phyloP scores from a whole-genome alignment of 164 flowering plant genomes.

The Vitis amurensis region DNA sequence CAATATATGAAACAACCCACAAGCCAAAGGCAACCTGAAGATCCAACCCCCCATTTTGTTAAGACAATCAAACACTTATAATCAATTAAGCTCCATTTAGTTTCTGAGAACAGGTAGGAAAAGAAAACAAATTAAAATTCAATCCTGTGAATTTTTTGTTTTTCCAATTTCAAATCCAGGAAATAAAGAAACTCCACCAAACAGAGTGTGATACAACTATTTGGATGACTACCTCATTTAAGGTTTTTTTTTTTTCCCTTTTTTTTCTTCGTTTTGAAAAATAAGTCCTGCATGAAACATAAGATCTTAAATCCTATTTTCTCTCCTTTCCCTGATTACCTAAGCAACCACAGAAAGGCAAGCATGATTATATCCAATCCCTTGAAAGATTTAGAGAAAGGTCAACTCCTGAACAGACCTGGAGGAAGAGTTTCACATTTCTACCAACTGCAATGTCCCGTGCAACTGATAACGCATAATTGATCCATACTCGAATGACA shows the following conservation, averaged over 20 bases:
- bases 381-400: too few species aligned
- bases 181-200: background rate
- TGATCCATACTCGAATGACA: conserved; percentile 42
- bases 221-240: too few species aligned
- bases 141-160: background rate
- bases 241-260: too few species aligned
- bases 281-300: too few species aligned
- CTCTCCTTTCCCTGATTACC: too few species aligned
- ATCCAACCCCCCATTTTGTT: background rate
- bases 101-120: background rate
- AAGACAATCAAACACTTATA: background rate
- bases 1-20: conserved; percentile 67
- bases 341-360: too few species aligned
- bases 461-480: conserved; percentile 54
- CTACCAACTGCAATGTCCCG: conserved; percentile 63
- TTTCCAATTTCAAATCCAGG: background rate
- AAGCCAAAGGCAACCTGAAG: conserved; percentile 58
- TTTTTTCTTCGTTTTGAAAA: too few species aligned
- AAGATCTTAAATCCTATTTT: too few species aligned
- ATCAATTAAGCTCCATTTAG: background rate
- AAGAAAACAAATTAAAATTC: background rate
- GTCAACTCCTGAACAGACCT: conserved; percentile 40
- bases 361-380: too few species aligned
- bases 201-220: too few species aligned
- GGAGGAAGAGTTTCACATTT: conserved; percentile 46